Evolutionary conservation across 169 alveolate species (phyloP), one percentile per base, ranked within the genome.

Genomic region (Plasmodium relictum): DNA sequence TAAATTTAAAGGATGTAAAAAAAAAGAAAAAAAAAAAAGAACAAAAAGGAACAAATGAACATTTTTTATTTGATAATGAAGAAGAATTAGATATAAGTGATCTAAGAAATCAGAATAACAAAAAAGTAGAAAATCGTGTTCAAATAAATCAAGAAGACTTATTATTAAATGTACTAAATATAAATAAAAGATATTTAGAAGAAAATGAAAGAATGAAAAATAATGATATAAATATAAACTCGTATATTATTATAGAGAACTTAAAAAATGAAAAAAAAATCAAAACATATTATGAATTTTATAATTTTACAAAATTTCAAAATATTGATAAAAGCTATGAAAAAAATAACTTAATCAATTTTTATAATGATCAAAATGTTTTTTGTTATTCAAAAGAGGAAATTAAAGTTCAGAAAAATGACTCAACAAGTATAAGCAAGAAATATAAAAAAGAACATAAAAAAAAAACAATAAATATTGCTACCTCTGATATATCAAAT

Each of bases 261-360:
- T 10, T 1, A n/a, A 18, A 63, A 41, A 9, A 41, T 3, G 37
- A 63, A 45, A 70, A 42, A 41, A 37, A 9, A 83, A 24, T 48
- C 2, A 45, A 69, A 44, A 78, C 91, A 2, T 83, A 56, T 56
- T 83, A 83, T 61, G 91, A 83, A 12, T 6, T 69, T 16, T 83
- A 83, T 31, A 83, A 83, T 71, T 12, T 44, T 22, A 44, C 62
- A 2, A 83, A 83, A 20, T 83, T 12, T 69, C 31, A 56, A 37
- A 41, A 58, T 45, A 68, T 83, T 42, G 73, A 42, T 42, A 83
- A 71, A 69, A 22, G 9, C 14, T 26, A 52, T 14, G 69, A 71
- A 48, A 42, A 41, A 31, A 70, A 69, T 68, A n/a, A 61, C 5
- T 45, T 83, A 8, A 56, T 70, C 6, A n/a, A 83, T 26, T 83